These are phyloP conservation scores for Quaeritorhiza haematococci DNA, from an alignment of 371 early-diverging fungal genomes.

Conservation along the genomic window DNA sequence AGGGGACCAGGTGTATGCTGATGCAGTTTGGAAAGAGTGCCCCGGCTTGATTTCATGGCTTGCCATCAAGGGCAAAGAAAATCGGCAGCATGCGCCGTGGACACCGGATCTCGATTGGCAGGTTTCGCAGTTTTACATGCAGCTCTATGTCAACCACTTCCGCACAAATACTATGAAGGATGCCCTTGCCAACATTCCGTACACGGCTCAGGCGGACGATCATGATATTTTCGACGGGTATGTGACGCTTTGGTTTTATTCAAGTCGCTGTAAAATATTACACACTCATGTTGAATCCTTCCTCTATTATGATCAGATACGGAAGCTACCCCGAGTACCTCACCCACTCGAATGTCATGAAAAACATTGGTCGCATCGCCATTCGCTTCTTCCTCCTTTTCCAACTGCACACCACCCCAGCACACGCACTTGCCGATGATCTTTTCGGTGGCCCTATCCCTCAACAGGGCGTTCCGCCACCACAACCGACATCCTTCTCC, in stretches of 20 bases:
- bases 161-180: constrained; percentile 33
- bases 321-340: constrained; percentile 82
- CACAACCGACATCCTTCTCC: constrained; percentile 24
- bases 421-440: constrained; percentile 54
- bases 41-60: constrained; percentile 43
- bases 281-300: no score
- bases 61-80: constrained; percentile 44
- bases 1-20: constrained; percentile 81
- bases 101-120: constrained; percentile 49
- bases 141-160: constrained; percentile 68
- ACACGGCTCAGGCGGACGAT: constrained; percentile 74
- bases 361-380: constrained; percentile 60
- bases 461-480: constrained; percentile 7
- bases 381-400: constrained; percentile 77
- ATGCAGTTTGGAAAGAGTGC: constrained; percentile 45
- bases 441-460: constrained; percentile 51
- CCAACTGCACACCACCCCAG: constrained; percentile 75
- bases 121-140: constrained; percentile 67
- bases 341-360: constrained; percentile 55
- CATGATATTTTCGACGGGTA: constrained; percentile 51
- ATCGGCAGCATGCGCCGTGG: constrained; percentile 40
- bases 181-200: constrained; percentile 69
- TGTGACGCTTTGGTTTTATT: constrained; percentile 70
- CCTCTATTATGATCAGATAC: no score
- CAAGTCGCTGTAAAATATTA: no score